Evolutionary conservation across 257 asterid species (phyloP).

Genomic region (Plectranthus barbatus): DNA sequence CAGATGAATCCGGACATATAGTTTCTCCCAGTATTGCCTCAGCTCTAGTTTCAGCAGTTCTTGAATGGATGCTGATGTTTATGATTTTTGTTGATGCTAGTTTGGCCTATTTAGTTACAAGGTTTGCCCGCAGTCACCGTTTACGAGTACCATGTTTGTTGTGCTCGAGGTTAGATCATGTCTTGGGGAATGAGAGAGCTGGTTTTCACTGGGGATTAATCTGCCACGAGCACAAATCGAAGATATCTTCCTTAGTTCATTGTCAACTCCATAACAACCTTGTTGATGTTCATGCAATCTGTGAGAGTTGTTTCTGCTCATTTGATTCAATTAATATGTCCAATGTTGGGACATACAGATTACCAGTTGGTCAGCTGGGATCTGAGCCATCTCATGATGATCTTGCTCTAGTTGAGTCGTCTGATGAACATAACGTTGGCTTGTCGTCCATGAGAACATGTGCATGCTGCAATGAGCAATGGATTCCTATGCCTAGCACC

Average conservation of each 20-base stretch:
- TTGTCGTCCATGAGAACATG: conserved; percentile 25
- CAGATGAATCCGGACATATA: conserved; percentile 10
- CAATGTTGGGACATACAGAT: conserved; percentile 39
- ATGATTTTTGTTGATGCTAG: conserved; percentile 57
- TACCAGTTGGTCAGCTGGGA: background rate
- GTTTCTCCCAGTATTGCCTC: conserved; percentile 27
- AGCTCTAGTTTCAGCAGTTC: conserved; percentile 59
- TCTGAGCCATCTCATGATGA: background rate
- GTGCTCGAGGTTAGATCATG: conserved; percentile 87
- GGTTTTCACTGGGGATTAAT: conserved; percentile 59
- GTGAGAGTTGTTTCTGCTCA: conserved; percentile 56
- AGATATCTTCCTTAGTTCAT: conserved; percentile 45
- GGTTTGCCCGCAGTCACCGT: conserved; percentile 46
- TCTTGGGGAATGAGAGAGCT: conserved; percentile 44
- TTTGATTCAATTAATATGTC: conserved; percentile 41
- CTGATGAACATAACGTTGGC: background rate
- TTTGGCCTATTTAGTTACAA: conserved; percentile 60
- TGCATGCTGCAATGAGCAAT: conserved; percentile 46
- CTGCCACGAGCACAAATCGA: conserved; percentile 55
- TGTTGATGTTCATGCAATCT: conserved; percentile 46
- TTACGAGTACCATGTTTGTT: conserved; percentile 66
- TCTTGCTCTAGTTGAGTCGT: conserved; percentile 13
- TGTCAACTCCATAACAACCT: conserved; percentile 48
- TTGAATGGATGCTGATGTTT: conserved; percentile 70
- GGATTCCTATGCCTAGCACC: conserved; percentile 22